Conservation (phyloP, 1,284 basidiomycete species). For the Meripilus lineatus region DNA sequence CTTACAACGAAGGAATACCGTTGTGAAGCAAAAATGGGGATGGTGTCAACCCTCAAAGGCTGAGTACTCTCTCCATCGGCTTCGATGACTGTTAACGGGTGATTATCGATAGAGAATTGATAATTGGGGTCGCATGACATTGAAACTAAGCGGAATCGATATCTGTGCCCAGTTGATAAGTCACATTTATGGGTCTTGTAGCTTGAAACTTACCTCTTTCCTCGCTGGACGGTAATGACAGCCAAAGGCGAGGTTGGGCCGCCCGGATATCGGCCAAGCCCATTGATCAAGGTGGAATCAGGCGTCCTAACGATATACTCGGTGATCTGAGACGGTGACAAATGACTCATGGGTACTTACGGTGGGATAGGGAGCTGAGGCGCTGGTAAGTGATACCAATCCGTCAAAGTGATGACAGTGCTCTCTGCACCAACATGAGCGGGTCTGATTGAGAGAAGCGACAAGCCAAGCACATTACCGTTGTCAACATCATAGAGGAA, state of each 20-base stretch:
- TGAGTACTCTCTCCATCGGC: conserved; percentile 29
- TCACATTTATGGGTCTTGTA: neutral
- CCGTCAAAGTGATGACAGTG: conserved; percentile 20
- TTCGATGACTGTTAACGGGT: conserved; percentile 34
- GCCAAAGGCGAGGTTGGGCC: conserved; percentile 21
- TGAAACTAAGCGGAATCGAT: conserved; percentile 44
- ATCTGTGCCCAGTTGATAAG: conserved; percentile 15
- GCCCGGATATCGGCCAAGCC: conserved; percentile 30
- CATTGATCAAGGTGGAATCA: conserved; percentile 46
- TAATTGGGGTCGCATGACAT: conserved; percentile 34
- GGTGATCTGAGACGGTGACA: neutral
- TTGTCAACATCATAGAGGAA: conserved; percentile 36
- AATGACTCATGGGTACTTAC: conserved; percentile 4
- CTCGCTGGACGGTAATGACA: conserved; percentile 24
- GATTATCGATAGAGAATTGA: conserved; percentile 32
- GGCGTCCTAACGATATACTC: conserved; percentile 1
- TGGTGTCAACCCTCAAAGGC: conserved; percentile 26
- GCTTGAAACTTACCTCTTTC: conserved; percentile 27
- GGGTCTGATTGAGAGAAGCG: neutral
- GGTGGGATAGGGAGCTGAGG: conserved; percentile 10
- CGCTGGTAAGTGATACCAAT: conserved; percentile 20
- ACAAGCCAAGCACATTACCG: conserved; percentile 17
- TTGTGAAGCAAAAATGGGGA: conserved; percentile 32
- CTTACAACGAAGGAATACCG: conserved; percentile 34
- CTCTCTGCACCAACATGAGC: conserved; percentile 9